Percentiles rank a stretch among this genome's conserved stretches.
phyloP scores from a whole-genome alignment of 2,329 filamentous ascomycete species.

The Xylariaceae sp. region DNA sequence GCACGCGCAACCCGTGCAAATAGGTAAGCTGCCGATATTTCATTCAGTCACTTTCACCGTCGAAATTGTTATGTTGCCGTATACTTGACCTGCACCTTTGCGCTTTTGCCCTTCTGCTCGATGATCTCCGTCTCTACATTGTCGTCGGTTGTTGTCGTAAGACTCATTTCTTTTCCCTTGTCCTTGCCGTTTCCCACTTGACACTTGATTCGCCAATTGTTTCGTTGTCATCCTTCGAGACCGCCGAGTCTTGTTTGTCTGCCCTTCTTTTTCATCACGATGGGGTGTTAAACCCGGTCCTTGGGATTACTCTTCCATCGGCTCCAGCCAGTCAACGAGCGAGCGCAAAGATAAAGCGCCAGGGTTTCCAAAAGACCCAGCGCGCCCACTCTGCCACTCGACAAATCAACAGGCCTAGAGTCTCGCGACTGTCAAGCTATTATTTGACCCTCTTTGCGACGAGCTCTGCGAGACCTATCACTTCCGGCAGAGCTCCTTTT shows the following conservation, averaged over 20 bases:
- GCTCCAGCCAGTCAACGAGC: conserved; percentile 32
- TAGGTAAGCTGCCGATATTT: conserved; percentile 8
- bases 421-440: conserved; percentile 38
- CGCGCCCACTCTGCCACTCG: conserved; percentile 27
- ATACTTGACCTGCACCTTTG: too few species aligned
- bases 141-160: background rate
- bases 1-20: background rate
- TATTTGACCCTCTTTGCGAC: conserved; percentile 34
- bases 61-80: background rate
- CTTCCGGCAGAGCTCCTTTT: conserved; percentile 39
- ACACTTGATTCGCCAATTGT: background rate
- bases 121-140: background rate
- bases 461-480: conserved; percentile 47
- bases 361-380: conserved; percentile 15
- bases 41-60: background rate
- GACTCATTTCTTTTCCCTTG: background rate
- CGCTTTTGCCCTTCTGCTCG: background rate
- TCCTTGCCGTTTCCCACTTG: background rate
- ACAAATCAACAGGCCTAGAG: conserved; percentile 48
- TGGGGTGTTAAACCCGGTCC: conserved; percentile 20
- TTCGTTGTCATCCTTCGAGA: conserved; percentile 6
- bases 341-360: conserved; percentile 28
- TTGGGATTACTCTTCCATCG: conserved; percentile 20
- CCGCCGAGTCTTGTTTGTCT: conserved; percentile 7
- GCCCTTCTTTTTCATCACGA: conserved; percentile 17